Evolutionary conservation across 306 rosid species (phyloP).

Genomic region (Cucumis cinereus): DNA sequence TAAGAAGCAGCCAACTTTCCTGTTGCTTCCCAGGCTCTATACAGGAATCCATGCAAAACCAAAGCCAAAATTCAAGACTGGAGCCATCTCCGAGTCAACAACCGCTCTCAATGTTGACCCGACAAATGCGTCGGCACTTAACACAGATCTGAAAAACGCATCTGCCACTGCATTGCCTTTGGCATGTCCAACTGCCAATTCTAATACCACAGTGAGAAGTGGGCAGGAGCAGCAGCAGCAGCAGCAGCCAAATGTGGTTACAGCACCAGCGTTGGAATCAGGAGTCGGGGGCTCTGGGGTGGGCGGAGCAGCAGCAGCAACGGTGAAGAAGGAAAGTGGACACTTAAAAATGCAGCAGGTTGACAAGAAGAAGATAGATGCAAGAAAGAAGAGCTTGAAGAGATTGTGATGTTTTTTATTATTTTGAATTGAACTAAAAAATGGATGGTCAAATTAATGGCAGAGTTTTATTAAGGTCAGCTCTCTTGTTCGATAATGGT

Average conservation of each 20-base stretch:
- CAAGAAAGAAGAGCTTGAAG: conserved; percentile 95
- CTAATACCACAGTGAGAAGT: conserved; percentile 27
- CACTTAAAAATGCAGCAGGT: conserved; percentile 41
- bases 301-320: conserved; percentile 15
- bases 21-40: conserved; percentile 41
- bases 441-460: not conserved
- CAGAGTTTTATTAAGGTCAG: not conserved
- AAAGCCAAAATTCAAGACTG: conserved; percentile 76
- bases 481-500: not conserved
- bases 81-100: conserved; percentile 89
- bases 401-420: conserved; percentile 42
- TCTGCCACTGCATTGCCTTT: conserved; percentile 35
- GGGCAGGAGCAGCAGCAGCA: conserved; percentile 29
- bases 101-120: conserved; percentile 87
- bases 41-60: conserved; percentile 94
- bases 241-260: conserved; percentile 28
- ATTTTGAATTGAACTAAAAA: too few relatives aligned
- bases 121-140: conserved; percentile 39
- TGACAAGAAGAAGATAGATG: conserved; percentile 92
- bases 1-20: not conserved
- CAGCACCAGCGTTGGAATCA: conserved; percentile 17
- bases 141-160: conserved; percentile 45
- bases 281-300: conserved; percentile 22
- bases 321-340: conserved; percentile 47
- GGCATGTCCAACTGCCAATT: conserved; percentile 28